Conservation (phyloP, 495 filamentous ascomycete species). For the Oidiodendron maius region DNA sequence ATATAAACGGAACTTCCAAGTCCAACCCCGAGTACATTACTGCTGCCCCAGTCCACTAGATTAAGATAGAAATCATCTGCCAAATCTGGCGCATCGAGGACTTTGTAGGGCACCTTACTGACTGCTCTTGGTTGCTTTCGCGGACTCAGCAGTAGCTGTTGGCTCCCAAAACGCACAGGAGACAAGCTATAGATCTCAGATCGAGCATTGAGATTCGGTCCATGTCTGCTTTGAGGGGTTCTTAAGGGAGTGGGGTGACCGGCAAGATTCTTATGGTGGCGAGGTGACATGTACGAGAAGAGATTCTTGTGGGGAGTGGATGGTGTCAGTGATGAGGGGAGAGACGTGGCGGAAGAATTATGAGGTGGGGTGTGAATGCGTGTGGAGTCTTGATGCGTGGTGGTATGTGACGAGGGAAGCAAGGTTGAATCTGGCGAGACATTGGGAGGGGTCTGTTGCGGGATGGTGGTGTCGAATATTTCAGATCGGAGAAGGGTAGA, state of each 20-base stretch:
- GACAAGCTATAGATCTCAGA: conserved; percentile 93
- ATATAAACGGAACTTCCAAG: conserved; percentile 94
- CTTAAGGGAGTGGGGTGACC: conserved; percentile 78
- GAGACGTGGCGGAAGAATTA: conserved; percentile 48
- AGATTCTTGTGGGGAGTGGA: conserved; percentile 97
- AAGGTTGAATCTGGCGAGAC: conserved; percentile 58
- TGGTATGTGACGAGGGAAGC: conserved; percentile 44
- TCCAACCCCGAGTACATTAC: conserved; percentile 87
- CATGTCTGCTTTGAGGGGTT: conserved; percentile 82
- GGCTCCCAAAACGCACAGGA: conserved; percentile 82
- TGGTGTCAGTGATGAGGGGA: conserved; percentile 70
- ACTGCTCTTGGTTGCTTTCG: conserved; percentile 82
- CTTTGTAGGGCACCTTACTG: conserved; percentile 95
- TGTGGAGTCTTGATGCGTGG: conserved; percentile 58
- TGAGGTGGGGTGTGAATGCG: conserved; percentile 78
- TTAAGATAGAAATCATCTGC: conserved; percentile 98
- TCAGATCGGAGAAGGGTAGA: conserved; percentile 84
- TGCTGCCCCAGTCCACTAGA: conserved; percentile 96
- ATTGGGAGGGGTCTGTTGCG: conserved; percentile 66
- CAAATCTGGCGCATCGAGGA: conserved; percentile 90
- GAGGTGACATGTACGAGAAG: conserved; percentile 84
- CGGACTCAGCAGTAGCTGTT: conserved; percentile 85
- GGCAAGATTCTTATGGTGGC: conserved; percentile 56
- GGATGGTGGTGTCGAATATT: conserved; percentile 83
- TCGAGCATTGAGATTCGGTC: conserved; percentile 74